Percentiles rank a stretch among this genome's conserved stretches.
These are phyloP conservation scores for Limnomonas spitsbergensis DNA, from an alignment of 139 green algal genomes.

Conservation along the genomic window DNA sequence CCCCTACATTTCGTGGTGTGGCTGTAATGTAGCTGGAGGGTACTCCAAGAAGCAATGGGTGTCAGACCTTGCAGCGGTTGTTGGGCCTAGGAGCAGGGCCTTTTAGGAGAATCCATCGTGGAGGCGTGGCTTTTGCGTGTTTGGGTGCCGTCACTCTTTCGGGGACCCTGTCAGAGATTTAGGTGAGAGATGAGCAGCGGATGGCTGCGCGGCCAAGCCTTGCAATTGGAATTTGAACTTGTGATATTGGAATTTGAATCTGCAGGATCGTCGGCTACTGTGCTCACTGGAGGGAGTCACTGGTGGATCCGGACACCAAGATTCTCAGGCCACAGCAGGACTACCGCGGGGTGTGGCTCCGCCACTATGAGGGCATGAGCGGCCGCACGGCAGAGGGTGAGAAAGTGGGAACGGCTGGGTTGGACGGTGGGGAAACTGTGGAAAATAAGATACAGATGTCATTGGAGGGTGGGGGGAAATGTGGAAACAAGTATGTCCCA, in stretches of 20 bases:
- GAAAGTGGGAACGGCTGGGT: neutral
- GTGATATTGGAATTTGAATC: too few relatives aligned
- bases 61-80: neutral
- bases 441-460: neutral
- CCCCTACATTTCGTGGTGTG: too few relatives aligned
- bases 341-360: constrained; percentile 89
- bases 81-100: neutral
- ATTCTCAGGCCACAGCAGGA: constrained; percentile 98
- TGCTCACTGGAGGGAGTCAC: constrained; percentile 93
- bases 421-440: neutral
- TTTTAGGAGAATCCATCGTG: too few relatives aligned
- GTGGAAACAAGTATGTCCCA: too few relatives aligned
- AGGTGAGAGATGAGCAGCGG: too few relatives aligned
- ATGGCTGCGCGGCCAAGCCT: too few relatives aligned
- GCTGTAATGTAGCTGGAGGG: too few relatives aligned
- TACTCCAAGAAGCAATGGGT: neutral
- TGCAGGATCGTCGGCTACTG: constrained; percentile 86
- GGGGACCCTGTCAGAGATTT: too few relatives aligned
- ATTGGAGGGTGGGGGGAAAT: too few relatives aligned
- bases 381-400: constrained; percentile 25
- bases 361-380: constrained; percentile 67
- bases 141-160: too few relatives aligned
- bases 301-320: constrained; percentile 92
- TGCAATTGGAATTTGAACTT: too few relatives aligned
- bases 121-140: too few relatives aligned